These are phyloP conservation scores for Nepenthes gracilis DNA, from an alignment of 148 eudicot species.

Conservation along the genomic window DNA sequence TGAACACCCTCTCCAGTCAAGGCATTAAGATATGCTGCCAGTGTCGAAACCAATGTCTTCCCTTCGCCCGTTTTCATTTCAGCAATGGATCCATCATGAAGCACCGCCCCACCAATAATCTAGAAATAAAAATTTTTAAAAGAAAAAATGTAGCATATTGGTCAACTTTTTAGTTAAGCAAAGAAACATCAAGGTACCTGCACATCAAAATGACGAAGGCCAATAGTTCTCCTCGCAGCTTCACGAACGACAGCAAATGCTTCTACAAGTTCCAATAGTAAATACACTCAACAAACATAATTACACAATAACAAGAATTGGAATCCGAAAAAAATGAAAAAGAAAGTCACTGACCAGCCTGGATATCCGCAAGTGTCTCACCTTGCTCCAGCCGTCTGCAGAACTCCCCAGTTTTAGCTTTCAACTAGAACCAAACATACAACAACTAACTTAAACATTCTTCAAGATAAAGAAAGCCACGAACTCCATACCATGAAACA, in stretches of 20 bases:
- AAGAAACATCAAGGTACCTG: slow-evolving; percentile 35
- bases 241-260: slow-evolving; percentile 99
- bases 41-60: slow-evolving; percentile 92
- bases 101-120: slow-evolving; percentile 99
- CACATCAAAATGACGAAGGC: slow-evolving; percentile 99
- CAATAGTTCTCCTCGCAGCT: slow-evolving; percentile 92
- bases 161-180: neutral
- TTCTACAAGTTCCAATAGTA: slow-evolving; percentile 34
- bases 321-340: neutral
- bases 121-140: slow-evolving; percentile 14
- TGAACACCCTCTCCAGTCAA: slow-evolving; percentile 95
- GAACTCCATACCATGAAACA: slow-evolving; percentile 1
- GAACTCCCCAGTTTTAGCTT: slow-evolving; percentile 73
- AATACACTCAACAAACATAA: slow-evolving; percentile 2
- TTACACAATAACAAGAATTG: neutral
- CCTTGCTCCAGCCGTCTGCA: slow-evolving; percentile 59
- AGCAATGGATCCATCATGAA: slow-evolving; percentile 94
- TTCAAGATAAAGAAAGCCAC: slow-evolving; percentile 3
- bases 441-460: neutral
- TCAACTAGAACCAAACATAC: slow-evolving; percentile 35
- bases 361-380: slow-evolving; percentile 80
- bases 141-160: neutral
- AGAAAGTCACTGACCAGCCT: slow-evolving; percentile 54
- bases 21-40: slow-evolving; percentile 99
- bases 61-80: slow-evolving; percentile 99